Conservation (phyloP, 2,329 filamentous ascomycete genomes). For the Pseudogymnoascus sp. region DNA sequence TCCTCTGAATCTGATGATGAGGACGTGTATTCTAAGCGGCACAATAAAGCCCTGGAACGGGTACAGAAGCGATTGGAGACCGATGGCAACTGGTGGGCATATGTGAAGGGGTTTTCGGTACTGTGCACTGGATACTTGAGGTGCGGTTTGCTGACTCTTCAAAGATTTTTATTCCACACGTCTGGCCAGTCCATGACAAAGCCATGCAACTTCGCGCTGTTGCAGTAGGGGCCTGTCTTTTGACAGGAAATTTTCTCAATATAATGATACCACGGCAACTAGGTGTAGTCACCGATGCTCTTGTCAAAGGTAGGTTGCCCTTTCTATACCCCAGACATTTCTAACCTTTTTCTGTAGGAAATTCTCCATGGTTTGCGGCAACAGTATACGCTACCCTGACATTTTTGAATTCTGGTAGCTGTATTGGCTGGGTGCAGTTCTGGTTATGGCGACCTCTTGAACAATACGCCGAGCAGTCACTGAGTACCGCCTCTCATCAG, state of each 20-base stretch:
- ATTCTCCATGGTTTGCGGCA: constrained; percentile 45
- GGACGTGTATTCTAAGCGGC: constrained; percentile 39
- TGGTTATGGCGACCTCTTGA: constrained; percentile 47
- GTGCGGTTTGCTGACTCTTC: constrained; percentile 10
- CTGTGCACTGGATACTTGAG: constrained; percentile 16
- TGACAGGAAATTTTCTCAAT: constrained; percentile 64
- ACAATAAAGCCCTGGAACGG: constrained; percentile 46
- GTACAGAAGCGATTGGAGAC: constrained; percentile 63
- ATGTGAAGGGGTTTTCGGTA: constrained; percentile 62
- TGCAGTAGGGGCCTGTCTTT: constrained; percentile 57
- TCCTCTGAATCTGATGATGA: constrained; percentile 18
- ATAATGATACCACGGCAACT: constrained; percentile 73
- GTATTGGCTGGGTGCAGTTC: constrained; percentile 40
- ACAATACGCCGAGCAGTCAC: constrained; percentile 47
- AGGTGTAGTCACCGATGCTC: constrained; percentile 65
- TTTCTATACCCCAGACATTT: constrained; percentile 1
- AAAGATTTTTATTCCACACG: constrained; percentile 65
- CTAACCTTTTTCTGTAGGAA: constrained; percentile 19
- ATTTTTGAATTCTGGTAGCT: constrained; percentile 42
- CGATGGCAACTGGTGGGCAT: constrained; percentile 68
- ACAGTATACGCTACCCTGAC: constrained; percentile 40
- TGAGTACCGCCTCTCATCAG: constrained; percentile 53
- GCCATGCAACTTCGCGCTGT: constrained; percentile 58
- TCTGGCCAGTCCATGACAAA: constrained; percentile 64
- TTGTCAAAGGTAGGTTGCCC: constrained; percentile 39